These are phyloP conservation scores for Zea luxurians DNA, from an alignment of 176 grass and related monocot species.

Conservation along the genomic window DNA sequence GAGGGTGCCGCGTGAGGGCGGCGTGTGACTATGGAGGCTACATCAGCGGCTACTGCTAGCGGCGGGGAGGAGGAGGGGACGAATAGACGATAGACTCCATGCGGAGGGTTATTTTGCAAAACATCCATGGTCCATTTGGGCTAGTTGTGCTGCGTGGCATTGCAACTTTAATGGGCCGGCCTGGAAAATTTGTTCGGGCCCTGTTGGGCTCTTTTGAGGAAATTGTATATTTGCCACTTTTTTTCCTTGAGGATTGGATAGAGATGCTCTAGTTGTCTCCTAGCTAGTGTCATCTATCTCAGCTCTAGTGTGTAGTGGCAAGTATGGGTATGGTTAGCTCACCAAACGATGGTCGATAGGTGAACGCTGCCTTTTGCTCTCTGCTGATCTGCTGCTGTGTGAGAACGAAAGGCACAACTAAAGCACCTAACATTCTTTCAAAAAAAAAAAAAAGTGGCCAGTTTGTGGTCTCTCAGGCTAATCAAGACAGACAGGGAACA, in stretches of 20 bases:
- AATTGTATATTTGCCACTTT: no score
- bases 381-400: neutral
- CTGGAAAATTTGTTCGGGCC: no score
- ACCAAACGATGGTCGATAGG: neutral
- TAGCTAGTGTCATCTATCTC: no score
- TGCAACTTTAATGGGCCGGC: neutral
- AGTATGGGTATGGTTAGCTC: neutral
- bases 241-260: no score
- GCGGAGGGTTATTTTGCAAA: neutral
- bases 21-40: neutral
- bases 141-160: neutral
- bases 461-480: no score
- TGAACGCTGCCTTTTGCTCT: neutral
- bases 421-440: no score
- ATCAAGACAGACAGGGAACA: no score
- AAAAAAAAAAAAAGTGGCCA: no score
- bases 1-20: neutral
- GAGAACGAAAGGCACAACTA: no score
- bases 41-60: neutral
- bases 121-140: neutral
- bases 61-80: neutral
- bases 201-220: no score
- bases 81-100: slow-evolving; percentile 1
- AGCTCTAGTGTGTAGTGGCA: no score
- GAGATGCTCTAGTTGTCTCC: no score